A percentile compares a stretch with the other conserved stretches of the same genome.
Evolutionary conservation across 2,329 filamentous ascomycete genomes (phyloP).

Genomic region (Dothistroma septosporum): DNA sequence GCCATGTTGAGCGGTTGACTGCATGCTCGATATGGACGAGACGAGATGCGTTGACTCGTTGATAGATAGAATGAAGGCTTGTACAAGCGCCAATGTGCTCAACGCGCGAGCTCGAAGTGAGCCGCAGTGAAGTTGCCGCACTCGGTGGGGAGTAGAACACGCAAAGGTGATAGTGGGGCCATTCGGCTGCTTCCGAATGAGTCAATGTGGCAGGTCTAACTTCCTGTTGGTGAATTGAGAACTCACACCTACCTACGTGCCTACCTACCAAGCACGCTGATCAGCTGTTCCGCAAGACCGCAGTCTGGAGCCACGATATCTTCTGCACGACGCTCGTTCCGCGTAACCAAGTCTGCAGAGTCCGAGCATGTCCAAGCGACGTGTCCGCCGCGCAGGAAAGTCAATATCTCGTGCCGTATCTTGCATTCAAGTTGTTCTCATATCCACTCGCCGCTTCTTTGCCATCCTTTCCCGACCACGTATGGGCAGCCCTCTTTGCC

Average conservation of each 20-base stretch:
- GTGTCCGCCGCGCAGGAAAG: too few relatives aligned
- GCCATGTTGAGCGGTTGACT: constrained; percentile 18
- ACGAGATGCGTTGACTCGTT: constrained; percentile 2
- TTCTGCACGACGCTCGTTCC: too few relatives aligned
- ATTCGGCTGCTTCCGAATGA: background rate
- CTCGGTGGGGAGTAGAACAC: background rate
- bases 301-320: too few relatives aligned
- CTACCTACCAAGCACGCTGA: too few relatives aligned
- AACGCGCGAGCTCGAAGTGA: background rate
- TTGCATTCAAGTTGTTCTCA: background rate
- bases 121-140: background rate
- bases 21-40: constrained; percentile 8
- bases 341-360: too few relatives aligned
- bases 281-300: too few relatives aligned
- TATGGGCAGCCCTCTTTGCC: constrained; percentile 60
- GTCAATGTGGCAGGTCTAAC: background rate
- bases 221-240: too few relatives aligned
- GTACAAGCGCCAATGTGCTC: background rate
- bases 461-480: constrained; percentile 21
- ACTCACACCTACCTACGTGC: too few relatives aligned
- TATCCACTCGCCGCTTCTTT: background rate
- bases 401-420: background rate
- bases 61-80: background rate
- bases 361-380: background rate
- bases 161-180: background rate